These are phyloP conservation scores for Chytriomyces confervae DNA, from an alignment of 192 early-diverging fungal species.

Conservation along the genomic window DNA sequence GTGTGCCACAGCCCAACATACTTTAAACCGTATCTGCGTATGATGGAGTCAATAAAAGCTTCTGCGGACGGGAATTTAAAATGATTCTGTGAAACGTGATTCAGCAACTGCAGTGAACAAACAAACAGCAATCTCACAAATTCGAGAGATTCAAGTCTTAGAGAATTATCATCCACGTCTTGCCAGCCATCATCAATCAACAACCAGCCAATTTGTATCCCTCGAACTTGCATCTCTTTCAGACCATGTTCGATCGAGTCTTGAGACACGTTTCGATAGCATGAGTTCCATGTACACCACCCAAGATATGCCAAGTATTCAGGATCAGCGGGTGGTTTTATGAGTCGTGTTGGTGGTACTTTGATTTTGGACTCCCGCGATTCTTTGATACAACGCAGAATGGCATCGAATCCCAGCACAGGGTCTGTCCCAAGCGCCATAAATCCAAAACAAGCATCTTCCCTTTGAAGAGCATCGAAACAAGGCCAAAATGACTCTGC, in stretches of 20 bases:
- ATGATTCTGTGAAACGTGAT: not conserved
- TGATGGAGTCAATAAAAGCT: not conserved
- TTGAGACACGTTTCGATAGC: conserved; percentile 10
- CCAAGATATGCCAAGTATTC: conserved; percentile 14
- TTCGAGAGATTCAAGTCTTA: conserved; percentile 11
- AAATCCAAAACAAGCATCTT: conserved; percentile 1
- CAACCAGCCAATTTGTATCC: conserved; percentile 5
- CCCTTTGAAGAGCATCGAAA: no score
- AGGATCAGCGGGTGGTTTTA: not conserved
- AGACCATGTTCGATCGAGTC: conserved; percentile 1
- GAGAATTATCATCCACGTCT: not conserved
- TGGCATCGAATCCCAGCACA: not conserved
- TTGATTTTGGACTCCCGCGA: no score
- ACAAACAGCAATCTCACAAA: conserved; percentile 6
- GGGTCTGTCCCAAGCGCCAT: not conserved
- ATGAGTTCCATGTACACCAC: conserved; percentile 36
- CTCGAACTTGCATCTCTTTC: not conserved
- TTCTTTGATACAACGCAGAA: no score
- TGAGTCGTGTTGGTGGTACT: not conserved
- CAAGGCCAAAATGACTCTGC: not conserved
- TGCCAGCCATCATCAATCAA: conserved; percentile 38
- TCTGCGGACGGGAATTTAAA: conserved; percentile 13
- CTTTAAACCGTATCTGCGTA: not conserved
- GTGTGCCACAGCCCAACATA: conserved; percentile 31
- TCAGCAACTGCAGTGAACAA: not conserved